A percentile compares a stretch with the other conserved stretches of the same genome.
Evolutionary conservation across 148 eudicot species (phyloP).

Genomic region (Fagopyrum homotropicum): DNA sequence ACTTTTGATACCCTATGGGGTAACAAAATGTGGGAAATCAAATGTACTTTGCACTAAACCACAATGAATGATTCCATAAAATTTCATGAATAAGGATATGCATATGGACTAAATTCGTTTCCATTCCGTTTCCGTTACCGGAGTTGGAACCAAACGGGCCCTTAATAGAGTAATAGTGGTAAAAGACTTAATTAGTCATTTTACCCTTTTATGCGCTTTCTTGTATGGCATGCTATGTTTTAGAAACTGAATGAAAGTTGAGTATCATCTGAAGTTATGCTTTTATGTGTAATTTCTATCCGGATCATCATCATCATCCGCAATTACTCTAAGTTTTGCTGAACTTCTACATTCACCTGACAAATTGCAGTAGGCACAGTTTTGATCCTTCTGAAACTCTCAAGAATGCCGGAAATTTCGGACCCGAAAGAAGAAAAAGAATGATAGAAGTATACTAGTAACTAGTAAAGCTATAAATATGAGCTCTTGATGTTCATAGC

Average conservation of each 20-base stretch:
- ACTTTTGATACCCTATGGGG: too few relatives aligned
- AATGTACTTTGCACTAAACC: too few relatives aligned
- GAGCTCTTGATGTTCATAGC: conserved; percentile 9
- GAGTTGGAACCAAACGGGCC: too few relatives aligned
- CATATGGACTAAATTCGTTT: too few relatives aligned
- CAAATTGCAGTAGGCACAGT: not conserved
- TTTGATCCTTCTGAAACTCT: not conserved
- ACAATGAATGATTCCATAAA: too few relatives aligned
- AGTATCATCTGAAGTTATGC: not conserved
- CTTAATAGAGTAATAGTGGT: too few relatives aligned
- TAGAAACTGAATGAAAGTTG: not conserved
- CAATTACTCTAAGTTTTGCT: not conserved
- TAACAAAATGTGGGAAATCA: too few relatives aligned
- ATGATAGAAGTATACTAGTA: not conserved
- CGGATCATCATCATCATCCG: not conserved
- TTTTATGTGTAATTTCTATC: not conserved
- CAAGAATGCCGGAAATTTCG: not conserved
- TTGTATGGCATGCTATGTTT: too few relatives aligned
- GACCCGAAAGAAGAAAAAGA: not conserved
- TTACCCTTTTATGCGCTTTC: too few relatives aligned
- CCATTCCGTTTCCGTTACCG: too few relatives aligned
- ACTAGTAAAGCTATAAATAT: not conserved
- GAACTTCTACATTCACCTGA: not conserved
- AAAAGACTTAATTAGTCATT: too few relatives aligned
- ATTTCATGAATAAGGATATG: too few relatives aligned